A percentile compares a stretch with the other conserved stretches of the same genome.
phyloP scores from a whole-genome alignment of 2,329 filamentous ascomycete species.

The Talaromyces rugulosus region DNA sequence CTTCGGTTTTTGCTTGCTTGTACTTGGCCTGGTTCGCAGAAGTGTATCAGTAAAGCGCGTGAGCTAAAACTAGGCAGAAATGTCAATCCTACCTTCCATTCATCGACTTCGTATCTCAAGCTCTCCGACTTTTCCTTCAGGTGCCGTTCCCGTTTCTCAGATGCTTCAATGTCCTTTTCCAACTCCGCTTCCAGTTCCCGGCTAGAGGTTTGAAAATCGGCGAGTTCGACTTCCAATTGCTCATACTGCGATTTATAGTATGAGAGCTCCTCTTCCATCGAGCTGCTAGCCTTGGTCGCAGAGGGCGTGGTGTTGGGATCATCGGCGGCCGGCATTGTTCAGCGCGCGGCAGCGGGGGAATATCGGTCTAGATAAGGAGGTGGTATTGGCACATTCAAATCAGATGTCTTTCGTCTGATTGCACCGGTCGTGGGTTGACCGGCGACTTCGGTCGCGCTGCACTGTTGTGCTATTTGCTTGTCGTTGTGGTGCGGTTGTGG shows the following conservation, averaged over 20 bases:
- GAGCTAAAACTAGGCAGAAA: background rate
- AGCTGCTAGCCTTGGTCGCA: conserved; percentile 32
- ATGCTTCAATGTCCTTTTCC: conserved; percentile 92
- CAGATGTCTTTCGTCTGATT: background rate
- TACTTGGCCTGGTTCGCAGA: conserved; percentile 71
- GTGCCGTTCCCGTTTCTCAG: conserved; percentile 84
- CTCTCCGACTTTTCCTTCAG: conserved; percentile 83
- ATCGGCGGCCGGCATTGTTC: conserved; percentile 36
- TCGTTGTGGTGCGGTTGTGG: conserved; percentile 2
- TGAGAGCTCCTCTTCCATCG: conserved; percentile 68
- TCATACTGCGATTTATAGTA: conserved; percentile 98
- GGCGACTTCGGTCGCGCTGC: background rate
- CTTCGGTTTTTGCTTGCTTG: conserved; percentile 88
- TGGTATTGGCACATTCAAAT: background rate
- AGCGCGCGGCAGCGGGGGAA: conserved; percentile 10
- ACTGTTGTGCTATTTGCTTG: background rate
- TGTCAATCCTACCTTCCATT: conserved; percentile 80
- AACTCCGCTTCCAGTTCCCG: conserved; percentile 90
- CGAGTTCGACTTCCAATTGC: conserved; percentile 81
- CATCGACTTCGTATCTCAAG: conserved; percentile 83
- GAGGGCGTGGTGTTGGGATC: conserved; percentile 32
- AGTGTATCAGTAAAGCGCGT: background rate
- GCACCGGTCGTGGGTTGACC: background rate
- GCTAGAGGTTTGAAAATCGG: conserved; percentile 91
- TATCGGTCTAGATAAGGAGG: conserved; percentile 5